These are phyloP conservation scores for Aphanomyces stellatus DNA, from an alignment of 352 stramenopile genomes.

Conservation along the genomic window DNA sequence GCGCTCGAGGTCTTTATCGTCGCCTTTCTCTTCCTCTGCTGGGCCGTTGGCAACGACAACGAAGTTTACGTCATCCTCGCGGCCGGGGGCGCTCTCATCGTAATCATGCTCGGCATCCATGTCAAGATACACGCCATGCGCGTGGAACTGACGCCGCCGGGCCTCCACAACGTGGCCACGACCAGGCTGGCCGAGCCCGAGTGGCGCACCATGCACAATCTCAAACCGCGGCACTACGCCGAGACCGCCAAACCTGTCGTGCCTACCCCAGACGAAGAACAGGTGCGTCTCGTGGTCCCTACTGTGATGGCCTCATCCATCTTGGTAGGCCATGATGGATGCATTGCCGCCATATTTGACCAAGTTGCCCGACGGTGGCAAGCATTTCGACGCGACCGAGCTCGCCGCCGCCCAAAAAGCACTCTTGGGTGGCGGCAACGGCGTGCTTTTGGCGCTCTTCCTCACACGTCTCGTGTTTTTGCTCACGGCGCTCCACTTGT, in stretches of 20 bases:
- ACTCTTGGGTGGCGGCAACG: conserved; percentile 43
- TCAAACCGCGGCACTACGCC: too few relatives aligned
- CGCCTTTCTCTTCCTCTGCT: conserved; percentile 37
- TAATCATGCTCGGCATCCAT: conserved; percentile 38
- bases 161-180: conserved; percentile 44
- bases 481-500: conserved; percentile 57
- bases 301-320: too few relatives aligned
- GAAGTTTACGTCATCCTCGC: conserved; percentile 40
- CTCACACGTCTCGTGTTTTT: conserved; percentile 58
- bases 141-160: conserved; percentile 37
- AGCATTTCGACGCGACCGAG: conserved; percentile 31
- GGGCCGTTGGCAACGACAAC: conserved; percentile 25
- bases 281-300: too few relatives aligned
- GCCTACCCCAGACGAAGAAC: background rate
- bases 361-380: conserved; percentile 28
- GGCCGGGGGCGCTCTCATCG: conserved; percentile 32
- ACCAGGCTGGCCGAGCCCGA: conserved; percentile 40
- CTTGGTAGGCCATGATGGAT: too few relatives aligned
- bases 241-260: too few relatives aligned
- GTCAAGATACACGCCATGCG: conserved; percentile 41
- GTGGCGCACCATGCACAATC: conserved; percentile 38
- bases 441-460: conserved; percentile 51
- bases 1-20: conserved; percentile 52
- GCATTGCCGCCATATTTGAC: conserved; percentile 47
- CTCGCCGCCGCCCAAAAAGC: conserved; percentile 33